phyloP scores from a whole-genome alignment of 202 grass and related monocot species.

The Sporobolus alterniflorus region DNA sequence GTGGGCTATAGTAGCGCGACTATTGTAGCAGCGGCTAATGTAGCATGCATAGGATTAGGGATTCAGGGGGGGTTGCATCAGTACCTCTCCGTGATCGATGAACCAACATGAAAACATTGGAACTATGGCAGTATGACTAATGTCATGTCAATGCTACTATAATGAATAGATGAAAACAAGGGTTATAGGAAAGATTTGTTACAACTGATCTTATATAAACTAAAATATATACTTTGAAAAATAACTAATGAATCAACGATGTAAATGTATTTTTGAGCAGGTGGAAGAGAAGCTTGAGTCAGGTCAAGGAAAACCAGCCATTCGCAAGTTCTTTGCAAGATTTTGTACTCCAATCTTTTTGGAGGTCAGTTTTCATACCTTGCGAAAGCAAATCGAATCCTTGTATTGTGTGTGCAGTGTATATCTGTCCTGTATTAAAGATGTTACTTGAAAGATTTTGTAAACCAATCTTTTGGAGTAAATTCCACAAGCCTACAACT shows the following conservation, averaged over 20 bases:
- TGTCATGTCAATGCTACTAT: background rate
- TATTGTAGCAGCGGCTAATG: too few species aligned
- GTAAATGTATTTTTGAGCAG: conserved; percentile 38
- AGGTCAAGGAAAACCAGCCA: conserved; percentile 76
- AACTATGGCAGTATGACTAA: too few species aligned
- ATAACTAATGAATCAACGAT: background rate
- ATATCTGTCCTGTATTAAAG: background rate
- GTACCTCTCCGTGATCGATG: too few species aligned
- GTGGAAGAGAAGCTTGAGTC: conserved; percentile 90
- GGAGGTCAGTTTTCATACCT: conserved; percentile 54
- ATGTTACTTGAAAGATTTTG: background rate
- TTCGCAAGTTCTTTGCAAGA: conserved; percentile 80
- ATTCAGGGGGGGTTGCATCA: too few species aligned
- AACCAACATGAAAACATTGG: too few species aligned
- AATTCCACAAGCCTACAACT: too few species aligned
- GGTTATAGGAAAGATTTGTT: background rate
- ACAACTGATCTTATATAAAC: background rate
- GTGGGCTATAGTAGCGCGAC: too few species aligned
- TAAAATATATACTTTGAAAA: conserved; percentile 14
- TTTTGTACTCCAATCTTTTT: conserved; percentile 96
- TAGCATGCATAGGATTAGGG: too few species aligned
- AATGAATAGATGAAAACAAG: background rate
- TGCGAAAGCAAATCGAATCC: background rate
- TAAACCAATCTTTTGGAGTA: too few species aligned
- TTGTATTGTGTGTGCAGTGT: background rate